A percentile compares a stretch with the other conserved stretches of the same genome.
Conservation (phyloP, 805 yeast genomes). For the Wickerhamomyces pijperi region DNA sequence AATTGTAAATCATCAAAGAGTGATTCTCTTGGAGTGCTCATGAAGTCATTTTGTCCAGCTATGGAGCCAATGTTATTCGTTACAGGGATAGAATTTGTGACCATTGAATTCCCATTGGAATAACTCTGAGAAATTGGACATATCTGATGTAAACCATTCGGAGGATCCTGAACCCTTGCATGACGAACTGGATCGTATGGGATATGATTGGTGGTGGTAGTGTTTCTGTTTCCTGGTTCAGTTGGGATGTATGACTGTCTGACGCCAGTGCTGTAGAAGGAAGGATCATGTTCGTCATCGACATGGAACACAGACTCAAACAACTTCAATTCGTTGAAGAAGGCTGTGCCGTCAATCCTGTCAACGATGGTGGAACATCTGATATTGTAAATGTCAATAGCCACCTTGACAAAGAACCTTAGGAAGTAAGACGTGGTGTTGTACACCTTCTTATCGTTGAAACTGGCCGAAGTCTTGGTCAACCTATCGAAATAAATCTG, state of each 20-base stretch:
- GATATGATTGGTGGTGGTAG: neutral
- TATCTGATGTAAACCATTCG: neutral
- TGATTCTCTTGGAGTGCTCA: neutral
- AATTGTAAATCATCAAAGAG: neutral
- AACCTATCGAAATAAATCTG: conserved; percentile 4
- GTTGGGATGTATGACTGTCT: neutral
- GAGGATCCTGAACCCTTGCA: neutral
- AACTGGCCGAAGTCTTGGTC: neutral
- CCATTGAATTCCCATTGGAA: too few species aligned
- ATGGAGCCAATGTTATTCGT: too few species aligned
- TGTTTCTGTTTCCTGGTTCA: neutral
- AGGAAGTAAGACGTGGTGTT: conserved; percentile 7
- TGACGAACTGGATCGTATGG: neutral
- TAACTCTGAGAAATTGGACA: too few species aligned
- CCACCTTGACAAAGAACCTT: conserved; percentile 13
- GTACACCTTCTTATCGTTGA: conserved; percentile 4
- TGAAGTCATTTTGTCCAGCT: too few species aligned
- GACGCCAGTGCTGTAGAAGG: too few species aligned
- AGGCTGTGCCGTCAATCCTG: conserved; percentile 2
- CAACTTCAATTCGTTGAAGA: conserved; percentile 6
- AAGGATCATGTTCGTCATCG: too few species aligned
- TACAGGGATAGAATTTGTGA: too few species aligned
- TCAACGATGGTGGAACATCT: neutral
- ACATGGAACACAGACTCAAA: neutral
- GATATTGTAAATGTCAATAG: conserved; percentile 12